These are phyloP conservation scores for Solanum tarapatanum DNA, from an alignment of 257 asterid species.

Conservation along the genomic window DNA sequence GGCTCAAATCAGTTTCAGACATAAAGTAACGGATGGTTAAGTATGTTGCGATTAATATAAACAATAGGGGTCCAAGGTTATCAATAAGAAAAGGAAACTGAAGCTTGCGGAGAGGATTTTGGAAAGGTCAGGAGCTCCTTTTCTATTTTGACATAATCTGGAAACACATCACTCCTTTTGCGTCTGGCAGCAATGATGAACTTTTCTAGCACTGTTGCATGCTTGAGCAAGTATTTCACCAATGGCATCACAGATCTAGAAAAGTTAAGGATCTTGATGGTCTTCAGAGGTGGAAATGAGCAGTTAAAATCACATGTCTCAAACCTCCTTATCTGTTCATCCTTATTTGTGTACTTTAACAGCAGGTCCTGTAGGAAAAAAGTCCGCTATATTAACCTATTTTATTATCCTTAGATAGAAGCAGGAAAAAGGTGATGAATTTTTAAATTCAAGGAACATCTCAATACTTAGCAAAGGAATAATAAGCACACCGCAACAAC, in stretches of 20 bases:
- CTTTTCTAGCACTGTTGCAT: not conserved
- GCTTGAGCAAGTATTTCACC: not conserved
- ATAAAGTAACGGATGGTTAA: not conserved
- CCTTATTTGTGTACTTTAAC: not conserved
- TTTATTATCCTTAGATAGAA: not conserved
- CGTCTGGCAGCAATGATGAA: not conserved
- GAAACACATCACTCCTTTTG: not conserved
- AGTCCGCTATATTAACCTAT: not conserved
- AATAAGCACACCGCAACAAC: not conserved
- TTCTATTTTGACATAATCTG: not conserved
- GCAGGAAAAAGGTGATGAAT: not conserved
- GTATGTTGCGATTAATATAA: not conserved
- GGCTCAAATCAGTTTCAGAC: not conserved
- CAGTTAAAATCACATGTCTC: not conserved
- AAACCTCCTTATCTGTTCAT: not conserved
- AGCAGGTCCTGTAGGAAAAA: not conserved
- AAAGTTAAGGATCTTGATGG: not conserved
- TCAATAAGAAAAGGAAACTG: not conserved
- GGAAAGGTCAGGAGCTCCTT: not conserved
- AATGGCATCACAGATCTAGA: not conserved
- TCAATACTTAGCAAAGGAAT: not conserved
- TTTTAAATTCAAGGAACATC: not conserved
- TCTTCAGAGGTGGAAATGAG: not conserved
- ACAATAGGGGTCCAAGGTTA: not conserved
- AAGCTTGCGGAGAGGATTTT: not conserved